A percentile compares a stretch with the other conserved stretches of the same genome.
These are phyloP conservation scores for Vanrija sp. DNA, from an alignment of 1,284 basidiomycete species.

Conservation along the genomic window DNA sequence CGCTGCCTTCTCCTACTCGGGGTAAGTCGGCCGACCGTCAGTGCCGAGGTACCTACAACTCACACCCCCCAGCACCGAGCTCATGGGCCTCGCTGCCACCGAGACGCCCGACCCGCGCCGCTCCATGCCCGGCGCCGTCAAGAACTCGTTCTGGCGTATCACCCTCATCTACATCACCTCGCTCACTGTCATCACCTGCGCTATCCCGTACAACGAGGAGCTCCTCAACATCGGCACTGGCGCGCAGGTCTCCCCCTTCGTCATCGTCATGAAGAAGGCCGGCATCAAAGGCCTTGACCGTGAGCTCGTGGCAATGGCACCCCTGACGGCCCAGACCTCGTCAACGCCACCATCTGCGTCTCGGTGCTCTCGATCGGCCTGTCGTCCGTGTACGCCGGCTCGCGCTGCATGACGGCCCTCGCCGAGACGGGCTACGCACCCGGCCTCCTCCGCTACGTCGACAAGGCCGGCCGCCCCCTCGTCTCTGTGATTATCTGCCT, in stretches of 20 bases:
- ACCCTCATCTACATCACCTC: constrained; percentile 54
- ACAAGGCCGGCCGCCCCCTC: constrained; percentile 54
- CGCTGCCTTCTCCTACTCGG: constrained; percentile 77
- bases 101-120: constrained; percentile 30
- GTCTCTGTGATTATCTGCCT: constrained; percentile 48
- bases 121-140: constrained; percentile 14
- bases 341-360: constrained; percentile 53
- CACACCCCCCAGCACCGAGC: constrained; percentile 59
- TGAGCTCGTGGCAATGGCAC: constrained; percentile 3
- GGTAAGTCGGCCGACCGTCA: background rate
- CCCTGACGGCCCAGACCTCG: constrained; percentile 30
- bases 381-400: constrained; percentile 46
- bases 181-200: constrained; percentile 52
- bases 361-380: constrained; percentile 46
- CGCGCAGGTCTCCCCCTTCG: constrained; percentile 53
- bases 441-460: constrained; percentile 51
- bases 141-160: constrained; percentile 53
- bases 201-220: constrained; percentile 47
- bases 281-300: constrained; percentile 49
- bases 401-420: constrained; percentile 43
- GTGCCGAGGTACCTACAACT: background rate
- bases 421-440: constrained; percentile 52
- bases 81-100: constrained; percentile 66
- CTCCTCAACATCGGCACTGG: constrained; percentile 44
- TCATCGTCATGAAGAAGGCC: constrained; percentile 51